A percentile compares a stretch with the other conserved stretches of the same genome.
These are phyloP conservation scores for Rhododendron griersonianum DNA, from an alignment of 148 eudicot genomes.

Conservation along the genomic window DNA sequence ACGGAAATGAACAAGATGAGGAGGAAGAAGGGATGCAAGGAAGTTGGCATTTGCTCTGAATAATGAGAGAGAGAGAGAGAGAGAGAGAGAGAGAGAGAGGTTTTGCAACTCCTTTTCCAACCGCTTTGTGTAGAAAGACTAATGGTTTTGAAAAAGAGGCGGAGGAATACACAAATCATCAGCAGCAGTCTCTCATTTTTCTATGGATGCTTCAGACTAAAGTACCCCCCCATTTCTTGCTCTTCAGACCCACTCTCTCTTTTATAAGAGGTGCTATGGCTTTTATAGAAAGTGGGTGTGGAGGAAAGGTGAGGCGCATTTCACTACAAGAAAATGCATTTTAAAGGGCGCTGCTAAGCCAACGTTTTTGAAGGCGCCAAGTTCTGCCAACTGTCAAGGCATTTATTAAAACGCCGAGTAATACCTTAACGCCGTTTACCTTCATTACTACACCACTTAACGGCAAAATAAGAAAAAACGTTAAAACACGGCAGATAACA, in stretches of 20 bases:
- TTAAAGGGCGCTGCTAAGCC: too few species aligned
- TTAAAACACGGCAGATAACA: too few species aligned
- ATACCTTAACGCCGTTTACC: too few species aligned
- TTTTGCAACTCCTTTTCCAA: not conserved
- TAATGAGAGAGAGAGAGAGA: not conserved
- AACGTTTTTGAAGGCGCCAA: too few species aligned
- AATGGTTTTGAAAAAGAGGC: not conserved
- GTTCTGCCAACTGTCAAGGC: too few species aligned
- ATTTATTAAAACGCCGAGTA: too few species aligned
- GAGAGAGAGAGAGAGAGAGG: not conserved
- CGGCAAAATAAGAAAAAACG: too few species aligned
- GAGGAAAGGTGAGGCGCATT: not conserved
- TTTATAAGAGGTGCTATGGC: not conserved
- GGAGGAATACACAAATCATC: not conserved
- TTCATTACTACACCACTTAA: too few species aligned
- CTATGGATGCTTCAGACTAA: not conserved
- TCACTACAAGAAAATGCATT: too few species aligned
- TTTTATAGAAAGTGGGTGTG: not conserved
- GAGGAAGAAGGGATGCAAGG: slow-evolving; percentile 10
- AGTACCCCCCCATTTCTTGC: not conserved
- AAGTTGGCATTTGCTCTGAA: slow-evolving; percentile 20
- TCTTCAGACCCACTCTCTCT: not conserved
- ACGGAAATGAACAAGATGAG: slow-evolving; percentile 2
- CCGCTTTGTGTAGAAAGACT: not conserved
- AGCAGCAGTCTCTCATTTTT: not conserved